Percentiles rank a stretch among this genome's conserved stretches.
Evolutionary conservation across 1,284 basidiomycete genomes (phyloP).

Genomic region (Ustilago trichophora): DNA sequence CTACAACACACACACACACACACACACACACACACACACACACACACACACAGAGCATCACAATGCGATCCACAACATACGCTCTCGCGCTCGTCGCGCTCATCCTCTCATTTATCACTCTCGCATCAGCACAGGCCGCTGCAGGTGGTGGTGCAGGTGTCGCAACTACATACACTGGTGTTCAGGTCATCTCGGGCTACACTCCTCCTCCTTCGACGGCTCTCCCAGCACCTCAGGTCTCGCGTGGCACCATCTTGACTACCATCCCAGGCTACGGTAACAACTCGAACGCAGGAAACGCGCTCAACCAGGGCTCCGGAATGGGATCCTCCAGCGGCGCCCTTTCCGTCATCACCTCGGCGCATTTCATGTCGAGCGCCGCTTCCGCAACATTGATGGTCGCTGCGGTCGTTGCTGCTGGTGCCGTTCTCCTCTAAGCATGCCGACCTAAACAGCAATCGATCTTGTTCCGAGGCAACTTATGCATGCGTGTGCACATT

Average conservation of each 20-base stretch:
- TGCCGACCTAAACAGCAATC: too few species aligned
- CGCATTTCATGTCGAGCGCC: constrained; percentile 23
- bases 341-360: constrained; percentile 14
- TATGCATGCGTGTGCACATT: too few species aligned
- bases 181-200: constrained; percentile 56
- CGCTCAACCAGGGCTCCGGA: constrained; percentile 23
- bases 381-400: constrained; percentile 14
- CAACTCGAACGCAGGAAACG: constrained; percentile 13
- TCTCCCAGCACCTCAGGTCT: constrained; percentile 30
- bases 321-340: constrained; percentile 30
- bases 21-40: background rate
- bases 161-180: constrained; percentile 37
- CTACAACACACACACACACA: background rate
- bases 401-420: constrained; percentile 24
- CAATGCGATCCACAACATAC: constrained; percentile 26
- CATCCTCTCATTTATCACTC: constrained; percentile 27
- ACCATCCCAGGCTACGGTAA: constrained; percentile 52
- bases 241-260: constrained; percentile 47
- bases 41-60: background rate
- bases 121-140: constrained; percentile 46
- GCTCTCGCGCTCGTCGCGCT: constrained; percentile 30
- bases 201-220: constrained; percentile 32
- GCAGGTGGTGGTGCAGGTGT: constrained; percentile 53
- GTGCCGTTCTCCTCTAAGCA: constrained; percentile 24
- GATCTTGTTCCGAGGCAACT: too few species aligned